Conservation (phyloP, 2,329 filamentous ascomycete genomes). For the Phaeophleospora eucalypticola region DNA sequence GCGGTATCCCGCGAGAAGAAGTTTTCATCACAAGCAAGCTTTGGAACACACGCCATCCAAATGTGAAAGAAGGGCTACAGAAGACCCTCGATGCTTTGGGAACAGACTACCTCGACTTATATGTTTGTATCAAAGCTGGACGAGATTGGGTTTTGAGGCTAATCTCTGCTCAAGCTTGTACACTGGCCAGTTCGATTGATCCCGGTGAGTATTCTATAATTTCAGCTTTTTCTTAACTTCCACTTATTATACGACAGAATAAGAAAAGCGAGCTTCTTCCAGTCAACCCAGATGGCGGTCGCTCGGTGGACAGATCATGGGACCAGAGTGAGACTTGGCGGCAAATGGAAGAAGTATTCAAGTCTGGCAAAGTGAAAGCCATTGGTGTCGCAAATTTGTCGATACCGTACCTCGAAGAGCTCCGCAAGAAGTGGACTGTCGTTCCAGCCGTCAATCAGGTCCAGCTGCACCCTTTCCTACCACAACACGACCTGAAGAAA, state of each 20-base stretch:
- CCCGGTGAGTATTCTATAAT: slow-evolving; percentile 20
- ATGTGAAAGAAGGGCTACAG: slow-evolving; percentile 27
- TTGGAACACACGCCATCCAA: too few species aligned
- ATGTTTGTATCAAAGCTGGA: too few species aligned
- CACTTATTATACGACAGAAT: too few species aligned
- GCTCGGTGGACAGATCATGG: background rate
- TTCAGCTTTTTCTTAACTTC: too few species aligned
- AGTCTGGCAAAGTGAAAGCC: slow-evolving; percentile 24
- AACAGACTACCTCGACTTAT: slow-evolving; percentile 42
- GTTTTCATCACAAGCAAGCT: slow-evolving; percentile 17
- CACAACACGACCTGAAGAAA: slow-evolving; percentile 21
- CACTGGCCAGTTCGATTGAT: slow-evolving; percentile 36
- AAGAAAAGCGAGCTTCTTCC: slow-evolving; percentile 22
- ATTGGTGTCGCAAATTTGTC: slow-evolving; percentile 32
- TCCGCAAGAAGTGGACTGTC: slow-evolving; percentile 19
- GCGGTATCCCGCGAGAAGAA: slow-evolving; percentile 14
- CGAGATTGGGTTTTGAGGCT: too few species aligned
- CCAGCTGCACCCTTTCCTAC: slow-evolving; percentile 29
- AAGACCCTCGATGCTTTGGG: slow-evolving; percentile 38
- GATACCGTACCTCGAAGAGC: slow-evolving; percentile 21
- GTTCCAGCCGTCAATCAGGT: slow-evolving; percentile 28
- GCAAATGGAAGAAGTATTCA: slow-evolving; percentile 26
- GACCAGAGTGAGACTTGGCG: slow-evolving; percentile 28
- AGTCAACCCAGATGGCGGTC: too few species aligned
- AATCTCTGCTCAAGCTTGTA: slow-evolving; percentile 42